These are phyloP conservation scores for Xylariaceae sp. DNA, from an alignment of 2,329 filamentous ascomycete species.

Conservation along the genomic window DNA sequence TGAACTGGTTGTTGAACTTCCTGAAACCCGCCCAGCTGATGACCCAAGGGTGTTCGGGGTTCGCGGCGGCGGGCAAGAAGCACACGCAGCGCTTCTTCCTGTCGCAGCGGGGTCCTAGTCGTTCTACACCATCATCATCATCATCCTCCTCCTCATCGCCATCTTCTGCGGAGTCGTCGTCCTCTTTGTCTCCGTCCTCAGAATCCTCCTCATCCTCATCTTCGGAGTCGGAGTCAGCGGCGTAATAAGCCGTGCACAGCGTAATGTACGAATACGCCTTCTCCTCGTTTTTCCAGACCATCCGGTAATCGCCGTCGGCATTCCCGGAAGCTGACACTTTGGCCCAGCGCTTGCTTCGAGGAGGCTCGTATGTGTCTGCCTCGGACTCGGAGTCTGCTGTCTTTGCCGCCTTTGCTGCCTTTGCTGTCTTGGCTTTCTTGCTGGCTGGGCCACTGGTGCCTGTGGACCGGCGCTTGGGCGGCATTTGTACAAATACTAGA, in stretches of 20 bases:
- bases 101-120: constrained; percentile 28
- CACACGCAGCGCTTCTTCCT: constrained; percentile 43
- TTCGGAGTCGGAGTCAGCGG: constrained; percentile 8
- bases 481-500: too few species aligned
- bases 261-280: constrained; percentile 41
- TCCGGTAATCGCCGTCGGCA: constrained; percentile 41
- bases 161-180: constrained; percentile 1
- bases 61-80: constrained; percentile 37
- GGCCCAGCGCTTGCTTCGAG: constrained; percentile 42
- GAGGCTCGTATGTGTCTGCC: constrained; percentile 13
- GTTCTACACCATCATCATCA: constrained; percentile 3
- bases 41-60: constrained; percentile 45
- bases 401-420: too few species aligned
- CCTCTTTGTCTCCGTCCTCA: constrained; percentile 15
- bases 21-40: constrained; percentile 40
- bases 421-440: constrained; percentile 32
- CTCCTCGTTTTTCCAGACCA: constrained; percentile 33
- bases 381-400: not conserved
- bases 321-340: constrained; percentile 46
- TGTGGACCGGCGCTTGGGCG: constrained; percentile 34
- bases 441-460: constrained; percentile 18
- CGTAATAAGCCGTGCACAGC: constrained; percentile 34
- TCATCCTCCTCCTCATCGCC: not conserved
- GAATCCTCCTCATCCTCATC: constrained; percentile 12
- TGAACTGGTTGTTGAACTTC: constrained; percentile 36